Base-by-base conservation (phyloP, 345 rosid species). In the Eucalyptus coolabah region DNA sequence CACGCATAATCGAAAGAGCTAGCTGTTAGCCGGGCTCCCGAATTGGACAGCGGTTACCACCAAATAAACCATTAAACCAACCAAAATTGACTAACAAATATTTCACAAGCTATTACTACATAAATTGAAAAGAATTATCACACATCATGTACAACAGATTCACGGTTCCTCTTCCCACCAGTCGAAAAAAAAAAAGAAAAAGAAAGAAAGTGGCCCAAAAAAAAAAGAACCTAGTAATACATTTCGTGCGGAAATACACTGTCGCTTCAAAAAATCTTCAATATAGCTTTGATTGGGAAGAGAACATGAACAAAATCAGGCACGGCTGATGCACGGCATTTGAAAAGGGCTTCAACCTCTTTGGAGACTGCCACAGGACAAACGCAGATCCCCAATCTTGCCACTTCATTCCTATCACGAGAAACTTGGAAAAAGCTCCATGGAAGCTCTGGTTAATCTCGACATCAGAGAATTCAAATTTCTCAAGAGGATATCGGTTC, bases 401-500 rank as follows among this genome's bases (percentile, higher is more conserved):
- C 85, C 85, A 40, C 16, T 77, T 77, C 83, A 44, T 77, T 77
- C 30, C 45, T 37, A 19, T 77, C 85, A 77, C 24, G 45, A 77
- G 85, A 77, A 77, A 21, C 85, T 77, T 40, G 47, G 9, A 23
- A 77, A 21, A 77, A 40, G 85, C 24, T 77, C 85, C 85, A 40
- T 13, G 9, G 16, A 77, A 77, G 85, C 9, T 21, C 85, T 77
- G 86, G 92, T 51, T 51, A 90, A 86, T 50, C 91, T 89, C 44
- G 56, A 53, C 83, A 51, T 12, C 24, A 54, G 32, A 50, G 63
- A 51, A 67, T 60, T 53, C 89, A 15, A 85, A 89, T 53, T 50
- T 51, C 65, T 95, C 93, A 98, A 40, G 99, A 95, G 23, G 99
- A 98, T 92, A 98, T 98, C 50, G 99, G 99, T 77, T 98, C 99